Base-by-base conservation (phyloP, 129 eudicot species). In the Chrysanthemum seticuspe region DNA sequence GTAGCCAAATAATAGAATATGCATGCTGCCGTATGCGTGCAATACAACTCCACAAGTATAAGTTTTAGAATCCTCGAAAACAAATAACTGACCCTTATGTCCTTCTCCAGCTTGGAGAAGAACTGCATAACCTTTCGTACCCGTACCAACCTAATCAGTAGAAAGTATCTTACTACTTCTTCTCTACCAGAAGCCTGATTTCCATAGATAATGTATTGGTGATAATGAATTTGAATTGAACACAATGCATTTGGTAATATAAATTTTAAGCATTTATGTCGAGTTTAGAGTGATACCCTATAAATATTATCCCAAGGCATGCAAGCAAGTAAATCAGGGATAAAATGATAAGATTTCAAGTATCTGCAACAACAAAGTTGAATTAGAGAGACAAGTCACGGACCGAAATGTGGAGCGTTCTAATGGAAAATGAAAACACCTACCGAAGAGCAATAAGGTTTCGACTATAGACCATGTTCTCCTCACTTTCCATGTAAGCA, bases 1-100 rank as follows among this genome's bases (percentile, higher is more conserved):
- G 96, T 86, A 10, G 96, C 96, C 71, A 89, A 73, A 75, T 78
- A 89, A 68, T 89, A 86, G 70, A 89, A 89, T 65, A 89, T 81
- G 75, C 96, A 89, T 27, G 96, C 96, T 40, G 96, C 96, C 25
- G 96, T 89, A 52, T 89, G 96, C 6, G 96, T 89, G 74, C 96
- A 89, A 29, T 89, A 89, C 27, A 89, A 73, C 65, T 89, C 96
- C 56, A 89, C 91, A 23, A 57, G 44, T 1, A 86, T 55, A 36
- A 89, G 91, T 51, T 86, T 89, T 10, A 86, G 57, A 60, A 86
- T 86, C 77, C 96, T 86, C 16, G 91, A 73, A 6, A 89, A 86
- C 19, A 83, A 79, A 68, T 89, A 89, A 56, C 84, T 89, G 83
- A 86, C 81, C 72, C 96, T 70, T 48, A 83, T 79, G 63, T 57